These are phyloP conservation scores for Waltergamsia citrina DNA, from an alignment of 2,329 filamentous ascomycete genomes.

Conservation along the genomic window DNA sequence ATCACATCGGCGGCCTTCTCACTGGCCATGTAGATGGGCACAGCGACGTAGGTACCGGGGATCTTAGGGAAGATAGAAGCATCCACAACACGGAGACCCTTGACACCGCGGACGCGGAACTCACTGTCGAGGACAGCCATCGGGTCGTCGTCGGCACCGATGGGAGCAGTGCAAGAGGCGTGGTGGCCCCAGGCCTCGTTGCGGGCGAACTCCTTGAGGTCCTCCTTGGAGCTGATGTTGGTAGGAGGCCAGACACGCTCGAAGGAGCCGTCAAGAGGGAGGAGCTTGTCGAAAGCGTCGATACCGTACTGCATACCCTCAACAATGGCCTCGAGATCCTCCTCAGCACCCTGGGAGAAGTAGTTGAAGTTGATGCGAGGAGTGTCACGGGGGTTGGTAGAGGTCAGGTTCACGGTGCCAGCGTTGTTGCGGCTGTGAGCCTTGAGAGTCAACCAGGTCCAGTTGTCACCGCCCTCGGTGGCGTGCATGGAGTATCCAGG, in stretches of 20 bases:
- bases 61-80: constrained; percentile 44
- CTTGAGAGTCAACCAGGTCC: constrained; percentile 38
- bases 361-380: constrained; percentile 53
- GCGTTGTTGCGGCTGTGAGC: constrained; percentile 42
- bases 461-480: constrained; percentile 28
- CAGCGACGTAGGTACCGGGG: constrained; percentile 34
- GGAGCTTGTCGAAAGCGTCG: constrained; percentile 20
- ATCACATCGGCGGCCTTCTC: constrained; percentile 56
- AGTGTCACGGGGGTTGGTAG: constrained; percentile 51
- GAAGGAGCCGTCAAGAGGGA: constrained; percentile 28
- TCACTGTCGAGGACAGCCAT: constrained; percentile 44
- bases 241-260: constrained; percentile 23
- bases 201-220: constrained; percentile 30
- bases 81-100: constrained; percentile 47
- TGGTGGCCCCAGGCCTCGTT: constrained; percentile 47
- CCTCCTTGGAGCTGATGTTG: constrained; percentile 25
- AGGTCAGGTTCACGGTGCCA: constrained; percentile 53
- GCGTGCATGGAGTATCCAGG: constrained; percentile 39
- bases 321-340: constrained; percentile 27
- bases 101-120: constrained; percentile 43
- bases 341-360: constrained; percentile 36
- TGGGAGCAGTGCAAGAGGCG: constrained; percentile 42
- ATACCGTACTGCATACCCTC: constrained; percentile 39
- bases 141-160: constrained; percentile 40
- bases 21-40: constrained; percentile 46